These are phyloP conservation scores for Wickerhamiella occidentalis DNA, from an alignment of 805 yeast genomes.

Conservation along the genomic window DNA sequence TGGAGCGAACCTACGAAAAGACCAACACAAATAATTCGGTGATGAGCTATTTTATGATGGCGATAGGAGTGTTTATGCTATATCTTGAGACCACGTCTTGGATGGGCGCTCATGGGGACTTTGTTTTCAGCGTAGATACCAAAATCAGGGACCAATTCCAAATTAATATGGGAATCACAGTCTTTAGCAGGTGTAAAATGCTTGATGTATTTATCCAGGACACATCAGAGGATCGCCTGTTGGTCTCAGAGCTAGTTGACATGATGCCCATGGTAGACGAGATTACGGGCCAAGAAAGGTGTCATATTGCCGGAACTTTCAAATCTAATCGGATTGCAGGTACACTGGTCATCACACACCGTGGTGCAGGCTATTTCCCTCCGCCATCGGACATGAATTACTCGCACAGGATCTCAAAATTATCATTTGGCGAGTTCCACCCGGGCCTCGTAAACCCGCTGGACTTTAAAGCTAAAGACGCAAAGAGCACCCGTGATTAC, in stretches of 20 bases:
- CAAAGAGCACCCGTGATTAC: constrained; percentile 28
- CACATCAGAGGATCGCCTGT: constrained; percentile 57
- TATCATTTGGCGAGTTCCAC: constrained; percentile 81
- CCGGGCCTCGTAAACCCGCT: constrained; percentile 83
- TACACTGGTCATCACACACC: constrained; percentile 67
- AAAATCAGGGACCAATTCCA: constrained; percentile 44
- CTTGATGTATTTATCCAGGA: constrained; percentile 70
- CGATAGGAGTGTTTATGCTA: constrained; percentile 43
- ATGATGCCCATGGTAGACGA: constrained; percentile 35
- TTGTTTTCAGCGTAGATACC: constrained; percentile 64
- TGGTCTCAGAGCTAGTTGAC: constrained; percentile 65
- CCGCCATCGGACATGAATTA: constrained; percentile 42
- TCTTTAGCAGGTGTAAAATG: constrained; percentile 72
- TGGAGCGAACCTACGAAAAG: constrained; percentile 56
- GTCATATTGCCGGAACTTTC: constrained; percentile 70
- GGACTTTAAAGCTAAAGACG: constrained; percentile 43
- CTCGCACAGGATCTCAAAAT: constrained; percentile 73
- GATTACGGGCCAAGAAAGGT: constrained; percentile 34
- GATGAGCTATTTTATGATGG: not conserved
- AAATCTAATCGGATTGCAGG: constrained; percentile 83
- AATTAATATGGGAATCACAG: constrained; percentile 67
- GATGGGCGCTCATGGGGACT: constrained; percentile 70
- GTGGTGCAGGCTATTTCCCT: not conserved
- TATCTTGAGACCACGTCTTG: constrained; percentile 81
- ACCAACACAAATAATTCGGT: constrained; percentile 32